Evolutionary conservation across 2,329 filamentous ascomycete genomes (phyloP), one percentile per base, ranked within the genome.

Genomic region (Cladosporium oxysporum): DNA sequence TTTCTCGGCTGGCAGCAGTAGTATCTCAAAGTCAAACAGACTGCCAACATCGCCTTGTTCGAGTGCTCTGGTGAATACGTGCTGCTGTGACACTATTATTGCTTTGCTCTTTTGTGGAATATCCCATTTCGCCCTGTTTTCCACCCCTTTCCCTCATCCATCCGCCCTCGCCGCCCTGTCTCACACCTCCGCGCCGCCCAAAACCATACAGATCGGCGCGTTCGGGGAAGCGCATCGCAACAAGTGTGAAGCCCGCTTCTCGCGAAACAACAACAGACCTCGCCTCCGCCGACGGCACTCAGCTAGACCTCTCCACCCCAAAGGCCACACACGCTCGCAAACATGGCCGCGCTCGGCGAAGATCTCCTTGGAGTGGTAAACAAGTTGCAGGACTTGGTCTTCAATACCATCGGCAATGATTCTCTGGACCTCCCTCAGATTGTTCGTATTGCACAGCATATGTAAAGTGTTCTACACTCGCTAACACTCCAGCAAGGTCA

Each of bases 321-420:
- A 35, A 33, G 60, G 55, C 37, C 33, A 53, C 16, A 57, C 35
- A 57, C 23, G 18, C 47, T 47, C 41, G 41, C 62, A 65, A 28
- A 29, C 57, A 99, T 98, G 95, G 91, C 95, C 78, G 89, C 94
- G 76, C 89, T 99, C 75, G 94, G 95, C 77, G 95, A 99, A 81
- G 93, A 99, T 81, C 84, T 99, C 81, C 88, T 99, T 78, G 88
- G 88, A 73, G 96, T 93, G 71, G 95, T 99, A 83, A 99, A 99
- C 85, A 96, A 96, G 85, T 86, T 99, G 76, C 95, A 99, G 81
- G 95, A 98, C 81, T 83, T 99, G 76, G 95, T 99, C 76, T 99
- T 99, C 85, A 99, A 99, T 83, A 99, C 95, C 72, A 99, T 99
- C 80, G 95, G 95, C 81, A 98, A 93, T 83, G 95, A 99, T 80